Conservation (phyloP, 805 yeast genomes). For the Zygosaccharomyces rouxii region DNA sequence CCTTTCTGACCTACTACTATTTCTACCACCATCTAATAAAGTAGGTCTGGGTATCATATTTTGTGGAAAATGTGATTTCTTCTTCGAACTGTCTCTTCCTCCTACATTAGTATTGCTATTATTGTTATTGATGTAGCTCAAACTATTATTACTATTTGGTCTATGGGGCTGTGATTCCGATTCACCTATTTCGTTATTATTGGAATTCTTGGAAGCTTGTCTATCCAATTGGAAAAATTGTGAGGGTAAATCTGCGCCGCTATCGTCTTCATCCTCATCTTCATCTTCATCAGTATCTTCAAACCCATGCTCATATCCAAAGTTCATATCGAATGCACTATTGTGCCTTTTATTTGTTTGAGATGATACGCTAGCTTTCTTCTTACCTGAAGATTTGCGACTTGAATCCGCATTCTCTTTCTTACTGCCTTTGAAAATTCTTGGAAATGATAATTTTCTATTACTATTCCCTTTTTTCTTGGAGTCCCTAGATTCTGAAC, state of each 20-base stretch:
- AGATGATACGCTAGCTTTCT: background rate
- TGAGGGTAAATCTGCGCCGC: conserved; percentile 19
- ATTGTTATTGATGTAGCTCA: conserved; percentile 4
- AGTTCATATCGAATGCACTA: conserved; percentile 25
- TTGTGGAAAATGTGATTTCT: conserved; percentile 21
- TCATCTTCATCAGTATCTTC: conserved; percentile 36
- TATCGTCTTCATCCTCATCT: conserved; percentile 30
- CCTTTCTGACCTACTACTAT: conserved; percentile 15
- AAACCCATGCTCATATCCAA: conserved; percentile 31
- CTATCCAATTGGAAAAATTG: conserved; percentile 25
- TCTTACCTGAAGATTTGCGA: conserved; percentile 6
- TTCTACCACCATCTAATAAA: conserved; percentile 14
- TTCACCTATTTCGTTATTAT: conserved; percentile 5
- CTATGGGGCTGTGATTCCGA: conserved; percentile 6
- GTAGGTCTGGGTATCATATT: conserved; percentile 18
- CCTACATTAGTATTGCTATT: conserved; percentile 5
- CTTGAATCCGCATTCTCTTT: conserved; percentile 11
- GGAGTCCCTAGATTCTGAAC: conserved; percentile 3
- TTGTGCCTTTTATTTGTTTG: conserved; percentile 10
- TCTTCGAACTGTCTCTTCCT: conserved; percentile 6
- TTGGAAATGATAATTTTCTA: conserved; percentile 23
- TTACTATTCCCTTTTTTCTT: conserved; percentile 11
- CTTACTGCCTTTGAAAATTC: conserved; percentile 23
- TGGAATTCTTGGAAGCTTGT: conserved; percentile 6
- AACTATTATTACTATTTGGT: conserved; percentile 11